These are phyloP conservation scores for Boletus sensibilis DNA, from an alignment of 768 basidiomycete genomes.

Conservation along the genomic window DNA sequence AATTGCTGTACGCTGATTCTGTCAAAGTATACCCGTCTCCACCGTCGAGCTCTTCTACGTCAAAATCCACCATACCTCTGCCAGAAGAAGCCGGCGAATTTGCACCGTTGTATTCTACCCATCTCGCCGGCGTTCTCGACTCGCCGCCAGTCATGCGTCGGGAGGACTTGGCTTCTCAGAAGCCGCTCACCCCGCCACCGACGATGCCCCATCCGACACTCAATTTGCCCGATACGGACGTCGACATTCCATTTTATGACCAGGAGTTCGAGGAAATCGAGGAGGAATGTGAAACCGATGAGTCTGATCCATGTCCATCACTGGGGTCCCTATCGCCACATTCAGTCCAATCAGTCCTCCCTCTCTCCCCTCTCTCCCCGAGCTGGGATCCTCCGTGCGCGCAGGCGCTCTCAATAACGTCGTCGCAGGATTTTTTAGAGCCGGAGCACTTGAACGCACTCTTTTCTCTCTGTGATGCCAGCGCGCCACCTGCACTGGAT, in stretches of 20 bases:
- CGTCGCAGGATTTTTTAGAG: constrained; percentile 18
- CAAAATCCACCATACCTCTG: constrained; percentile 24
- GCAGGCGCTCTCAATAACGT: constrained; percentile 10
- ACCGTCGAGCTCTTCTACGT: constrained; percentile 27
- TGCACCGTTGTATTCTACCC: constrained; percentile 23
- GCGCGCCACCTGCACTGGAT: constrained; percentile 14
- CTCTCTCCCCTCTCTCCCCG: constrained; percentile 38
- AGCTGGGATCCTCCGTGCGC: constrained; percentile 27
- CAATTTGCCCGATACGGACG: constrained; percentile 38
- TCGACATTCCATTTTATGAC: constrained; percentile 16
- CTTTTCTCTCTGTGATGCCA: constrained; percentile 17
- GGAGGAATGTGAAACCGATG: constrained; percentile 23
- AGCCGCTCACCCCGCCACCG: constrained; percentile 43
- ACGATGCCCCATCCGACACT: constrained; percentile 39
- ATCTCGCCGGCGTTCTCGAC: constrained; percentile 34
- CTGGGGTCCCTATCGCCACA: constrained; percentile 15
- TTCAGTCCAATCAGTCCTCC: constrained; percentile 12
- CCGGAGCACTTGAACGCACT: constrained; percentile 17
- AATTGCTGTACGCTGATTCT: constrained; percentile 21
- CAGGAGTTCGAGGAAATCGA: constrained; percentile 15
- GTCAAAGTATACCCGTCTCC: constrained; percentile 29
- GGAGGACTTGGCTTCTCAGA: constrained; percentile 28
- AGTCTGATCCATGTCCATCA: constrained; percentile 11
- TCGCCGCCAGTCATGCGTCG: constrained; percentile 36
- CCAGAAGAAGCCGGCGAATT: constrained; percentile 27